Evolutionary conservation across 192 early-diverging fungal genomes (phyloP).

Genomic region (Chytriomyces confervae): DNA sequence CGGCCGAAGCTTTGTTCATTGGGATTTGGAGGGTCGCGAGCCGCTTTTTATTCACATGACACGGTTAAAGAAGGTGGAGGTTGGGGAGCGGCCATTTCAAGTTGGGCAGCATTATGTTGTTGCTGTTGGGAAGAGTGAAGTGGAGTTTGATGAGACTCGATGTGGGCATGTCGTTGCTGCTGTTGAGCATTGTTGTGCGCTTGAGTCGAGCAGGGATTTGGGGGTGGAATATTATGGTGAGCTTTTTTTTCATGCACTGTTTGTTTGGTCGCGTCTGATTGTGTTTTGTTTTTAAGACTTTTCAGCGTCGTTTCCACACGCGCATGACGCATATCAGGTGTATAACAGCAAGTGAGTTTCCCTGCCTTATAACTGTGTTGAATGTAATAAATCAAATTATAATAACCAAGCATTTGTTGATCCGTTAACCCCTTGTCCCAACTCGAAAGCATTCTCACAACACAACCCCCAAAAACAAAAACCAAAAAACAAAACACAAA

Average conservation of each 20-base stretch:
- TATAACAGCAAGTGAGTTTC: too few species aligned
- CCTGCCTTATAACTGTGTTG: too few species aligned
- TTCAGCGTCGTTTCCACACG: too few species aligned
- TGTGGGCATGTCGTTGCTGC: not conserved
- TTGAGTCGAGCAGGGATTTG: not conserved
- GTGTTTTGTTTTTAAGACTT: too few species aligned
- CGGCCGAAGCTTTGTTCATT: slow-evolving; percentile 14
- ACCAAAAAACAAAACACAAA: too few species aligned
- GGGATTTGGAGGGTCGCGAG: not conserved
- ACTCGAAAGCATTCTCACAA: too few species aligned
- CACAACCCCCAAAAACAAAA: too few species aligned
- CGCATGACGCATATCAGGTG: too few species aligned
- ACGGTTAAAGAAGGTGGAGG: not conserved
- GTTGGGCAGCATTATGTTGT: slow-evolving; percentile 7
- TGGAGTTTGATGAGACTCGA: slow-evolving; percentile 10
- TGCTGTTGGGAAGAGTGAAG: not conserved
- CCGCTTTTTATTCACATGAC: slow-evolving; percentile 29
- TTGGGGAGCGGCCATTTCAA: slow-evolving; percentile 6
- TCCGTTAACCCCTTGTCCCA: too few species aligned
- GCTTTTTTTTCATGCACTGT: not conserved
- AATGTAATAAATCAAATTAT: too few species aligned
- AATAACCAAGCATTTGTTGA: too few species aligned
- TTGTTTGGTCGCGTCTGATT: too few species aligned
- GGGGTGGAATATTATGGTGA: slow-evolving; percentile 9
- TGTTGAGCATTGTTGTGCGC: slow-evolving; percentile 9